phyloP scores from a whole-genome alignment of 2,329 filamentous ascomycete species.

The Magnaporthiopsis incrustans region DNA sequence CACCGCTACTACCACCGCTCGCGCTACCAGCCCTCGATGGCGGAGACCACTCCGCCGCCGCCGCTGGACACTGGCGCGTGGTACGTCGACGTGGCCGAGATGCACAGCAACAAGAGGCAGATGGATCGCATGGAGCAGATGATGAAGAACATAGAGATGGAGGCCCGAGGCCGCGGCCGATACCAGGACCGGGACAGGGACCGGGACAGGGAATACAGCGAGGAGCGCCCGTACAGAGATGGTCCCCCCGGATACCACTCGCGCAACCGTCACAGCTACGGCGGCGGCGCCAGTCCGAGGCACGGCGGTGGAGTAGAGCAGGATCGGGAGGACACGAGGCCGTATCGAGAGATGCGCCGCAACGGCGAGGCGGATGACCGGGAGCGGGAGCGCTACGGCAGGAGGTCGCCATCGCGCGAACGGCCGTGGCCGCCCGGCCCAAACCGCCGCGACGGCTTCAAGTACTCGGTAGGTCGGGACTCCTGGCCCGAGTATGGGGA shows the following conservation, averaged over 20 bases:
- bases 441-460: not conserved
- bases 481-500: not conserved
- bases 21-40: not conserved
- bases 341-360: not conserved
- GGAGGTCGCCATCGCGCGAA: not conserved
- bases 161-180: not conserved
- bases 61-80: not conserved
- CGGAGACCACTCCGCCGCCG: not conserved
- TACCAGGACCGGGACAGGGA: not conserved
- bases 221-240: not conserved
- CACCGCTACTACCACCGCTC: not conserved
- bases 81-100: not conserved
- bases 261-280: not conserved
- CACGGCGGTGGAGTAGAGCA: not conserved
- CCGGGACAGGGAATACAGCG: not conserved
- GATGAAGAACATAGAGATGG: not conserved
- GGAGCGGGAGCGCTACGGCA: not conserved
- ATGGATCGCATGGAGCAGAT: not conserved
- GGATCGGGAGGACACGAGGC: not conserved
- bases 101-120: not conserved
- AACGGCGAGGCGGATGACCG: not conserved
- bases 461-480: not conserved
- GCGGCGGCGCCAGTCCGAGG: too few relatives aligned
- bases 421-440: not conserved
- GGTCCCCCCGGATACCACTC: not conserved